Evolutionary conservation across 306 rosid genomes (phyloP).

Genomic region (Citrullus amarus): DNA sequence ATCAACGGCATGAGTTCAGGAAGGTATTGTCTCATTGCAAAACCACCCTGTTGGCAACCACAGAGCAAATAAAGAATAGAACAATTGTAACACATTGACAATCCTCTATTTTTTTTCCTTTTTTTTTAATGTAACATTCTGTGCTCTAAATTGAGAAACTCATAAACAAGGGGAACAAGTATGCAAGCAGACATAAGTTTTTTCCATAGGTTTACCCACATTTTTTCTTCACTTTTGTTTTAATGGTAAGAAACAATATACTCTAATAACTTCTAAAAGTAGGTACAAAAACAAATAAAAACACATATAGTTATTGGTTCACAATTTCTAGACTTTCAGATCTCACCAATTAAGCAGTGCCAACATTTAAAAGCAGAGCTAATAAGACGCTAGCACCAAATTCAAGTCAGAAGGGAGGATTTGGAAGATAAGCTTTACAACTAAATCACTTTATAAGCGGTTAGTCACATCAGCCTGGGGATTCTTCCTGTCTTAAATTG

Average conservation of each 20-base stretch:
- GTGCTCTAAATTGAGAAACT: not conserved
- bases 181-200: not conserved
- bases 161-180: not conserved
- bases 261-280: not conserved
- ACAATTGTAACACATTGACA: not conserved
- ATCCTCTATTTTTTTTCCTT: not conserved
- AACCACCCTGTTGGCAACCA: slow-evolving; percentile 57
- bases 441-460: not conserved
- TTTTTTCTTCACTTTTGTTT: not conserved
- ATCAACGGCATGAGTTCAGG: slow-evolving; percentile 98
- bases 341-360: not conserved
- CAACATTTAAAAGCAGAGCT: not conserved
- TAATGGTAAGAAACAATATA: not conserved
- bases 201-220: not conserved
- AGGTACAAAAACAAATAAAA: not conserved
- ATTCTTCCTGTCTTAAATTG: too few species aligned
- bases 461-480: not conserved
- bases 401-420: not conserved
- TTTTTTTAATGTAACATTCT: not conserved
- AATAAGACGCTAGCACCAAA: not conserved
- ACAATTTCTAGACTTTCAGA: not conserved
- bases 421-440: not conserved
- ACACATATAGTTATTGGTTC: not conserved
- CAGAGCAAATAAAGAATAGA: not conserved
- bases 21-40: slow-evolving; percentile 91